Evolutionary conservation across 805 yeast genomes (phyloP).

Genomic region (Saccharomycopsis sp.): DNA sequence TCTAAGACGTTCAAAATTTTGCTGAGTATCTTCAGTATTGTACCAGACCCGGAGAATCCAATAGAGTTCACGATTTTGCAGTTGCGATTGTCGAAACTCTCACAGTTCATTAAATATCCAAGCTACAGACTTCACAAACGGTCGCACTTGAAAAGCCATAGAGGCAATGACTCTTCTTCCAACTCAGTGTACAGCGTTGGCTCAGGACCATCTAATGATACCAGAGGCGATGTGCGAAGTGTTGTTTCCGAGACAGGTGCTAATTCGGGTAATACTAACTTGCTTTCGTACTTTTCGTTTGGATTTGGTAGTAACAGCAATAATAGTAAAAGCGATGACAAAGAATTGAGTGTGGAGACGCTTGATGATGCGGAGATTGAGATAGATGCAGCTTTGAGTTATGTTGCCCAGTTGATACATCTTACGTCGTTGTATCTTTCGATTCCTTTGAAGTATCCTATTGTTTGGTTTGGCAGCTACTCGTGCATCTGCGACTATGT

Average conservation of each 20-base stretch:
- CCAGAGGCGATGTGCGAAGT: constrained; percentile 1
- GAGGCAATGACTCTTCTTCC: constrained; percentile 22
- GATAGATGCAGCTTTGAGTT: constrained; percentile 44
- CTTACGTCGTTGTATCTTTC: constrained; percentile 36
- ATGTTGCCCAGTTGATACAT: constrained; percentile 36
- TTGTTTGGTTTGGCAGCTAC: constrained; percentile 40
- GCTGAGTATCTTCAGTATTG: constrained; percentile 14
- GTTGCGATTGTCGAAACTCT: constrained; percentile 13
- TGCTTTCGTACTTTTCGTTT: constrained; percentile 1
- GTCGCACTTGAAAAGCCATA: neutral
- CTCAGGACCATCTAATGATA: neutral
- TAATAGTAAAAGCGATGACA: constrained; percentile 3
- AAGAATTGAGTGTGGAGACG: constrained; percentile 19
- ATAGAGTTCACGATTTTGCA: constrained; percentile 17
- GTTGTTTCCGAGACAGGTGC: constrained; percentile 19
- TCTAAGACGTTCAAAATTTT: constrained; percentile 16
- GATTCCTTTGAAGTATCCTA: constrained; percentile 43
- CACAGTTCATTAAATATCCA: constrained; percentile 17
- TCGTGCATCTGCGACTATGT: constrained; percentile 45
- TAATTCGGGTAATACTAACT: constrained; percentile 24
- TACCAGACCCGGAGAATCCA: constrained; percentile 11
- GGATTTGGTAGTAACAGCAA: neutral
- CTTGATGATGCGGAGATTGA: constrained; percentile 32
- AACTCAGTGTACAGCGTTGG: constrained; percentile 27
- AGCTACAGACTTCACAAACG: constrained; percentile 8